These are phyloP conservation scores for Aspergillus neotritici DNA, from an alignment of 2,329 filamentous ascomycete species.

Conservation along the genomic window DNA sequence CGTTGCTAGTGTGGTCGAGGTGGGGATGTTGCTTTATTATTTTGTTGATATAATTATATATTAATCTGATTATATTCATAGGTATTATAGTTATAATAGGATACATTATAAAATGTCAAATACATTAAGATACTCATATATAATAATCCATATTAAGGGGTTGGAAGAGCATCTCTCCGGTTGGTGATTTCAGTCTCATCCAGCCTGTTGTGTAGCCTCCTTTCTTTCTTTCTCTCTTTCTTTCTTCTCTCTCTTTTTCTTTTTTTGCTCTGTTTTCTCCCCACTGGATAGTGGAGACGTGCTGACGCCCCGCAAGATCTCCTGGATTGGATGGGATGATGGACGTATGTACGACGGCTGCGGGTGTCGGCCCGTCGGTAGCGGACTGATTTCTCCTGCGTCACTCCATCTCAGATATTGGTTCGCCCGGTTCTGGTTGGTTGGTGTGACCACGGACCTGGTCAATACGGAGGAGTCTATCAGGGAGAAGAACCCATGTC, in stretches of 20 bases:
- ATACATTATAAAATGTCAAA: too few relatives aligned
- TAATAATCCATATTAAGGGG: too few relatives aligned
- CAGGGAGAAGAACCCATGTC: neutral
- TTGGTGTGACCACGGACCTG: too few relatives aligned
- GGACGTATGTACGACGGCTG: constrained; percentile 18
- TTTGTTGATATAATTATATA: too few relatives aligned
- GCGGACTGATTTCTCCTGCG: constrained; percentile 12
- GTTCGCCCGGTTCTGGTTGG: too few relatives aligned
- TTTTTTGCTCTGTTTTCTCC: neutral
- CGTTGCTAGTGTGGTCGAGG: neutral
- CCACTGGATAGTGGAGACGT: constrained; percentile 3
- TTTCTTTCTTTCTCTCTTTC: neutral
- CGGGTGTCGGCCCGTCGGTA: constrained; percentile 23
- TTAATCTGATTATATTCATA: too few relatives aligned
- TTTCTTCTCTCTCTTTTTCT: neutral
- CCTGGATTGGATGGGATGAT: constrained; percentile 5
- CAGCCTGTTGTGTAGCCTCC: too few relatives aligned
- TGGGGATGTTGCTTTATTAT: neutral
- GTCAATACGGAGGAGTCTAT: too few relatives aligned
- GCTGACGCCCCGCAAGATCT: constrained; percentile 22
- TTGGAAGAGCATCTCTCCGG: too few relatives aligned
- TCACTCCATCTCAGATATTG: neutral
- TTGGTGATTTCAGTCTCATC: too few relatives aligned
- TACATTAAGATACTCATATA: too few relatives aligned
- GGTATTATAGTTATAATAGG: too few relatives aligned